phyloP scores from a whole-genome alignment of 2,329 filamentous ascomycete genomes.

The Drechslerella stenobrocha region DNA sequence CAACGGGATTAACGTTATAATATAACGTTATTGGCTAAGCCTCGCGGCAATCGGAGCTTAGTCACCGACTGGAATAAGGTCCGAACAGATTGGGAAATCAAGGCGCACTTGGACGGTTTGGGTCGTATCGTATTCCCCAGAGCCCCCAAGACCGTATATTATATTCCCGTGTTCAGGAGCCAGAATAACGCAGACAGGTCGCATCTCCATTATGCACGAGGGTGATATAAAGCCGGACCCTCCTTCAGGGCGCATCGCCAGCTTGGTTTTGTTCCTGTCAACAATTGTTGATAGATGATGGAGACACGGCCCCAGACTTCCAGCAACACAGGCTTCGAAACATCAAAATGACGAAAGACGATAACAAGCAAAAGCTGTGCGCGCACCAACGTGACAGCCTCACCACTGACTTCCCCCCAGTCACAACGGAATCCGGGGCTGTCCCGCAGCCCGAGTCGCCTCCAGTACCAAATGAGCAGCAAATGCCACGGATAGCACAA shows the following conservation, averaged over 20 bases:
- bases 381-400: conserved; percentile 25
- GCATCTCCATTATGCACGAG: too few species aligned
- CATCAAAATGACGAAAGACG: not conserved
- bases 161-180: too few species aligned
- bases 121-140: too few species aligned
- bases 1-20: conserved; percentile 4
- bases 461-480: conserved; percentile 2
- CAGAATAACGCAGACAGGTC: too few species aligned
- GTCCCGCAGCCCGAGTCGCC: conserved; percentile 2
- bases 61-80: not conserved
- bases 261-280: too few species aligned
- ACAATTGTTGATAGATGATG: too few species aligned
- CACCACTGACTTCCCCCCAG: too few species aligned
- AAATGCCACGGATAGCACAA: conserved; percentile 25
- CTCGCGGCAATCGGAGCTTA: conserved; percentile 8
- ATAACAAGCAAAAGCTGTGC: conserved; percentile 26
- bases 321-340: conserved; percentile 4
- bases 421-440: not conserved
- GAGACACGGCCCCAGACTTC: not conserved
- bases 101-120: conserved; percentile 20
- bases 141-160: too few species aligned
- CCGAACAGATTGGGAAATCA: not conserved
- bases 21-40: not conserved
- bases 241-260: not conserved
- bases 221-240: conserved; percentile 1